Percentiles rank a stretch among this genome's conserved stretches.
Conservation (phyloP, 257 asterid species). For the Verbena officinalis region DNA sequence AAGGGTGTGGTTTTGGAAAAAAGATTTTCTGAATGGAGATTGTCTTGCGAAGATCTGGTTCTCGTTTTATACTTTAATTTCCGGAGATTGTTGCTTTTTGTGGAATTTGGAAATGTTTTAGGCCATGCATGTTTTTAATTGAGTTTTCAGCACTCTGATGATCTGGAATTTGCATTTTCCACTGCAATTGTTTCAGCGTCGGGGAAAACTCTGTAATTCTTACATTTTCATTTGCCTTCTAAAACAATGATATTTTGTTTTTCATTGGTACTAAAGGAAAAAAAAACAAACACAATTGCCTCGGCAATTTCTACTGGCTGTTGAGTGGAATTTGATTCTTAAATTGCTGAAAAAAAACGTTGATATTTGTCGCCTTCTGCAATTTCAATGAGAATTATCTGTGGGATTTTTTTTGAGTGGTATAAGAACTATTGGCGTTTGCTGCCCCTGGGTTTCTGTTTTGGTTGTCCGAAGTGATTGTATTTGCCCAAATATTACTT, state of each 20-base stretch:
- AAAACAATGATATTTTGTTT: background rate
- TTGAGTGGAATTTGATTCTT: constrained; percentile 11
- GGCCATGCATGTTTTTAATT: constrained; percentile 43
- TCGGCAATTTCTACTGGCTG: background rate
- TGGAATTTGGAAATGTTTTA: constrained; percentile 10
- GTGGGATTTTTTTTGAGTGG: too few relatives aligned
- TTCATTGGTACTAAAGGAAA: background rate
- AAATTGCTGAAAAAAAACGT: constrained; percentile 5
- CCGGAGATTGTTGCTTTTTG: constrained; percentile 22
- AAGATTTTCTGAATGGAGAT: constrained; percentile 23
- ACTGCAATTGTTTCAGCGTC: background rate
- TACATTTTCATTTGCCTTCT: background rate
- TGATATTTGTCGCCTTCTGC: background rate
- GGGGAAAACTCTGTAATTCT: background rate
- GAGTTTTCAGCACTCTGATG: constrained; percentile 23
- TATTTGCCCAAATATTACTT: background rate
- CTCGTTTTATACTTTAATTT: constrained; percentile 24
- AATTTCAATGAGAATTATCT: too few relatives aligned
- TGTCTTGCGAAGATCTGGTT: constrained; percentile 44
- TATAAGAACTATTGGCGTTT: too few relatives aligned
- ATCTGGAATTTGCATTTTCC: constrained; percentile 30
- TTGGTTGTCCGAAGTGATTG: constrained; percentile 6
- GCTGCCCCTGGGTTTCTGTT: background rate
- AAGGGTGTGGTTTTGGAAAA: constrained; percentile 22
- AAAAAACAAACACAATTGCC: background rate